A percentile compares a stretch with the other conserved stretches of the same genome.
Conservation (phyloP, 495 filamentous ascomycete species). For the Ramalina intermedia region DNA sequence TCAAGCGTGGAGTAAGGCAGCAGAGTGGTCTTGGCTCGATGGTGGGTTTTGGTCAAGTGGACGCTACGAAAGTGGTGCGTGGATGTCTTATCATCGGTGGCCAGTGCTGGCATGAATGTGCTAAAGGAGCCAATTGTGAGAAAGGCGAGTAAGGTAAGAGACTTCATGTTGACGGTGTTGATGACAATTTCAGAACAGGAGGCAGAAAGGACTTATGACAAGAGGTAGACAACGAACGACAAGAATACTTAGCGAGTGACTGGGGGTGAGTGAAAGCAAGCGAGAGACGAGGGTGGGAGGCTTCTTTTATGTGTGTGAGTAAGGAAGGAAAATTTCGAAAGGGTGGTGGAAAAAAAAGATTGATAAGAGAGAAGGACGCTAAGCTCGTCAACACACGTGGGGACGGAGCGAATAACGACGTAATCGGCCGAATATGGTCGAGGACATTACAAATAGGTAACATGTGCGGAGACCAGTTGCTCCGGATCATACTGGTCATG, state of each 20-base stretch:
- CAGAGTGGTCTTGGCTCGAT: not conserved
- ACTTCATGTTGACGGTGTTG: not conserved
- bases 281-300: not conserved
- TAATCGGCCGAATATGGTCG: too few relatives aligned
- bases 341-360: too few relatives aligned
- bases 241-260: not conserved
- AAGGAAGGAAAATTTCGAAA: too few relatives aligned
- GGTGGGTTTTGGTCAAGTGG: not conserved
- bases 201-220: not conserved
- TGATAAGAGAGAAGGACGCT: too few relatives aligned
- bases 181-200: not conserved
- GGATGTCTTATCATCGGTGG: not conserved
- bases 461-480: too few relatives aligned
- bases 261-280: not conserved
- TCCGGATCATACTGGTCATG: too few relatives aligned
- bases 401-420: too few relatives aligned
- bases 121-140: not conserved
- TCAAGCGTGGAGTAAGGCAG: not conserved
- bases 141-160: not conserved
- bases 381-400: too few relatives aligned
- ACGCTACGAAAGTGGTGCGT: not conserved
- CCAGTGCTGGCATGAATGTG: not conserved
- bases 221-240: not conserved
- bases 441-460: too few relatives aligned
- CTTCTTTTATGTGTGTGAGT: too few relatives aligned